Percentiles rank a stretch among this genome's conserved stretches.
Conservation (phyloP, 2,329 filamentous ascomycete species). For the Ophiosphaerella narmari region DNA sequence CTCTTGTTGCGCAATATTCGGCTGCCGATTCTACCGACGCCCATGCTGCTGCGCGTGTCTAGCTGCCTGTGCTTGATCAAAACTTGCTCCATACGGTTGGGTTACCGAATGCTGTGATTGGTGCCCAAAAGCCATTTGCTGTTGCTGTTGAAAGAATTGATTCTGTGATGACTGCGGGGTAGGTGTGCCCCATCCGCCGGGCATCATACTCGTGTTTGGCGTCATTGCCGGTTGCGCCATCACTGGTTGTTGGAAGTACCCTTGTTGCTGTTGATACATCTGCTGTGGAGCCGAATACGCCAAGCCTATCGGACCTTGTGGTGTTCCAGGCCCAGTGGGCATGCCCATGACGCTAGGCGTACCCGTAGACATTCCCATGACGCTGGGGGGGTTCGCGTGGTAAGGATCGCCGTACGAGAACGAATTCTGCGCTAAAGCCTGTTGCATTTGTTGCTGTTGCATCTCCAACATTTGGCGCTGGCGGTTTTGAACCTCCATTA, state of each 20-base stretch:
- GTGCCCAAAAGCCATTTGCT: constrained; percentile 11
- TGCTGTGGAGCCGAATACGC: constrained; percentile 36
- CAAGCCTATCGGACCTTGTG: constrained; percentile 25
- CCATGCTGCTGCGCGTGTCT: constrained; percentile 33
- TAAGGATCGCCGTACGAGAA: constrained; percentile 18
- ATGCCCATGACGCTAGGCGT: constrained; percentile 23
- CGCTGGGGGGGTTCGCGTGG: constrained; percentile 13
- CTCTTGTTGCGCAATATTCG: no score
- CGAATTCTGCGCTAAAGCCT: constrained; percentile 28
- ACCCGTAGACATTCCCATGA: constrained; percentile 24
- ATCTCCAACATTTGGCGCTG: constrained; percentile 31
- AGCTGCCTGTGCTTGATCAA: constrained; percentile 38
- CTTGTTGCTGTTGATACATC: constrained; percentile 33
- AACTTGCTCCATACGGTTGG: constrained; percentile 38
- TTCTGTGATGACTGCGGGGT: constrained; percentile 32
- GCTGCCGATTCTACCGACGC: no score
- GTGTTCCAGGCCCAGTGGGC: constrained; percentile 16
- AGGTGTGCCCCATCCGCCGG: constrained; percentile 34
- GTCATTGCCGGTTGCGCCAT: constrained; percentile 29
- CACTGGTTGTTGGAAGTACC: constrained; percentile 34
- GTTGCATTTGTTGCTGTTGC: constrained; percentile 34
- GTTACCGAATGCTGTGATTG: constrained; percentile 26
- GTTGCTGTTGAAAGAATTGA: constrained; percentile 28
- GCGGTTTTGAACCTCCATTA: constrained; percentile 31
- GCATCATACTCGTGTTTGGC: constrained; percentile 30